Evolutionary conservation across 2,329 filamentous ascomycete species (phyloP).

Genomic region (Colletotrichum lupini): DNA sequence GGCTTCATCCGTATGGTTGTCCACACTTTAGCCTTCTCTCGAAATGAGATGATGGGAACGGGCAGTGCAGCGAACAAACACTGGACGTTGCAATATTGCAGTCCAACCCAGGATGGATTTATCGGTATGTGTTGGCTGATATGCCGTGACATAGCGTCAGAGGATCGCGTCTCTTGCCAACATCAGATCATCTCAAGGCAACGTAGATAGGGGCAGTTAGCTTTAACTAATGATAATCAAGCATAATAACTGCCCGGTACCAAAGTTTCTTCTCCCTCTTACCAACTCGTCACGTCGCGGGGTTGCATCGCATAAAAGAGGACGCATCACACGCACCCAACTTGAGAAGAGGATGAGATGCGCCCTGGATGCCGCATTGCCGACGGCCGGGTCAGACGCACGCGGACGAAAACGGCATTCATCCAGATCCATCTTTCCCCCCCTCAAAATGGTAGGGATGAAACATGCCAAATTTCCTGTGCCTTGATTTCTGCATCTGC

Average conservation of each 20-base stretch:
- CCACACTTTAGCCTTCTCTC: neutral
- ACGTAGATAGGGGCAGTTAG: neutral
- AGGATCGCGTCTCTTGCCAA: neutral
- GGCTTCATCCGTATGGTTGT: neutral
- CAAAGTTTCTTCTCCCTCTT: neutral
- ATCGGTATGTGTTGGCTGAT: neutral
- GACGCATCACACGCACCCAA: neutral
- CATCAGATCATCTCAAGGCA: conserved; percentile 13
- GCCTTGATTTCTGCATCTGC: conserved; percentile 31
- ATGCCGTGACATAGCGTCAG: neutral
- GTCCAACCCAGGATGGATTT: neutral
- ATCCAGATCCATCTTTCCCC: neutral
- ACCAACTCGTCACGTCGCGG: neutral
- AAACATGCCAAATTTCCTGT: conserved; percentile 29
- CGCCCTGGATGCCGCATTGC: conserved; percentile 11
- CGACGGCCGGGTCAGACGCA: neutral
- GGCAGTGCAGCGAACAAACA: neutral
- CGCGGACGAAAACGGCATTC: conserved; percentile 1
- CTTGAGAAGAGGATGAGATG: too few relatives aligned
- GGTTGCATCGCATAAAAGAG: conserved; percentile 15
- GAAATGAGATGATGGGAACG: neutral
- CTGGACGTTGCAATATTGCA: neutral
- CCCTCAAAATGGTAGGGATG: neutral
- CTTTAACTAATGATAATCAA: neutral
- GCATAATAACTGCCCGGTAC: neutral